These are phyloP conservation scores for Vachellia collinsii DNA, from an alignment of 306 rosid genomes.

Conservation along the genomic window DNA sequence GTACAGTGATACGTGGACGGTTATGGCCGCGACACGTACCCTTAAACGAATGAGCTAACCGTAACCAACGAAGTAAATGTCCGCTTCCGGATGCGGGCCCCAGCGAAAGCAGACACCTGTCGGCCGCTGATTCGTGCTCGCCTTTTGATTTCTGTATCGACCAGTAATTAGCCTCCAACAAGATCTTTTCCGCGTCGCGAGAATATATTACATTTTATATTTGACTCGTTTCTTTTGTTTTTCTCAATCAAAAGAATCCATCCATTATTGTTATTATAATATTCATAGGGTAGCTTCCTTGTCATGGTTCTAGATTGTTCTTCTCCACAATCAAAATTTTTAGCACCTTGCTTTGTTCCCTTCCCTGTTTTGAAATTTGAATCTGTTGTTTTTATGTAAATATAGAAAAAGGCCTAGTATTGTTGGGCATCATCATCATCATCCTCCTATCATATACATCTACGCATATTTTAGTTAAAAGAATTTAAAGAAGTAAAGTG, in stretches of 20 bases:
- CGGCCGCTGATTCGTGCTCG: background rate
- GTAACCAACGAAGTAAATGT: constrained; percentile 18
- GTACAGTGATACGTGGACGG: constrained; percentile 26
- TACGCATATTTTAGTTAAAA: background rate
- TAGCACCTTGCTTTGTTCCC: background rate
- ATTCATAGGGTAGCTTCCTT: background rate
- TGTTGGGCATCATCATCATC: background rate
- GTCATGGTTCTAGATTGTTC: constrained; percentile 41
- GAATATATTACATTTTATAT: background rate
- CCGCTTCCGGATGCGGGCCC: background rate
- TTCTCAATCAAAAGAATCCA: background rate
- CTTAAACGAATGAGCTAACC: background rate
- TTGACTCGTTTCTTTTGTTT: background rate
- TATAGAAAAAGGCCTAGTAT: background rate
- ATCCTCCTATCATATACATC: too few relatives aligned
- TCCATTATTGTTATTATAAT: background rate
- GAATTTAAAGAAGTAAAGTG: background rate
- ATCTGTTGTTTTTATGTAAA: too few relatives aligned
- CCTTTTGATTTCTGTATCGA: background rate
- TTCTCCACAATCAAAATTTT: constrained; percentile 12
- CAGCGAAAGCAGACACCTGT: background rate
- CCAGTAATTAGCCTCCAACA: background rate
- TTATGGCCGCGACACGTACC: background rate
- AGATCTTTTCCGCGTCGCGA: background rate
- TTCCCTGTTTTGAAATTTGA: background rate